Evolutionary conservation across 768 basidiomycete species (phyloP), one percentile per base, ranked within the genome.

Genomic region (Tephrocybe sp.): DNA sequence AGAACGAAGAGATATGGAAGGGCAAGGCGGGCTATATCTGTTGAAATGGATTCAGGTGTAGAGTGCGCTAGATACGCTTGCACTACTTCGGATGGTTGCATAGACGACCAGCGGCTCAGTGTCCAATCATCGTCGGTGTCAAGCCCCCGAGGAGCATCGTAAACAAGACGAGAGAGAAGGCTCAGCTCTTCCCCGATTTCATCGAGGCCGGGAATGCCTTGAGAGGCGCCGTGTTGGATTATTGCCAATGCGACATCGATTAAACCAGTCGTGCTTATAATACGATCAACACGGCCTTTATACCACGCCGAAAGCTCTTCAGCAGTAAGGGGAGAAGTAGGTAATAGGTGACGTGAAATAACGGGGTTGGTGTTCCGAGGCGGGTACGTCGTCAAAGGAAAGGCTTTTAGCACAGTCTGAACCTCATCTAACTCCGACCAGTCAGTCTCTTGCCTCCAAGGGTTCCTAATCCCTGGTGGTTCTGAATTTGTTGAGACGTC

Each of bases 1-100:
- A 98, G 75, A 19, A 97, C 92, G 57, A 87, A 94, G 0, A 98
- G 79, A 64, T 97, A 99, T 2, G 95, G 95, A 67, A 93, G 76
- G 29, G 95, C 90, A 29, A 97, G 83, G 24, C 76, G 78, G 19
- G 76, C 69, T 34, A 98, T 83, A 57, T 93, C 86, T 37, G 66
- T 64, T 2, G 83, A 76, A 16, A 98, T 60, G 15, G 79, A 79
- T 2, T 77, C 72, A 3, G 86, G 72, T 2, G 82, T 82, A 4
- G 94, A 88, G 63, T 84, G 69, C 3, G 78, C 68, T 9, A 97
- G 79, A 64, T 95, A 97, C 33, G 88, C 86, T 9, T 69, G 68
- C 47, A 98, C 73, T 18, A 91, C 77, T 6, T 80, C 72, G 4
- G 75, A 62, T 3, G 91, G 80, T 16, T 77, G 69, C 75, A 94